Percentiles rank a stretch among this genome's conserved stretches.
Evolutionary conservation across 2,329 filamentous ascomycete genomes (phyloP).

Genomic region (Phaeosphaeria sp.): DNA sequence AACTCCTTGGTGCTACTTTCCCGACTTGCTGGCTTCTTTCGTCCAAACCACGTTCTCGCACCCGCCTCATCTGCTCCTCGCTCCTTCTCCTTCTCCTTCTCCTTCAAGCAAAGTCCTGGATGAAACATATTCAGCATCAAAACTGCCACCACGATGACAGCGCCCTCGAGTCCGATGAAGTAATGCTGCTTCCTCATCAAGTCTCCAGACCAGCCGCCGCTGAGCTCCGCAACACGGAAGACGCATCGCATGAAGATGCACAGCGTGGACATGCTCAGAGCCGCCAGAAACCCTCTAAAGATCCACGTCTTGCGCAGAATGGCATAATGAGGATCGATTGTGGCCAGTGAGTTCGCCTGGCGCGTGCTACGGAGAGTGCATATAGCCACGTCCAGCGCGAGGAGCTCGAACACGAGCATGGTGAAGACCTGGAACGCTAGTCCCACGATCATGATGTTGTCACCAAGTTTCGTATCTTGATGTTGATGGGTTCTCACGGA

Average conservation of each 20-base stretch:
- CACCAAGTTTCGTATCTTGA: conserved; percentile 46
- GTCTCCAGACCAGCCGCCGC: conserved; percentile 66
- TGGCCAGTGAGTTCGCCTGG: not conserved
- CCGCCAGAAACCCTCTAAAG: conserved; percentile 64
- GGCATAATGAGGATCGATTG: conserved; percentile 33
- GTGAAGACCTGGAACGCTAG: conserved; percentile 54
- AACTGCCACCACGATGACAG: conserved; percentile 40
- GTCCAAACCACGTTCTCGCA: conserved; percentile 25
- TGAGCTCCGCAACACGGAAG: conserved; percentile 71
- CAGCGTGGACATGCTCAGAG: conserved; percentile 64
- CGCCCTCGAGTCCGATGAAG: conserved; percentile 49
- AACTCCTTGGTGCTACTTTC: conserved; percentile 14
- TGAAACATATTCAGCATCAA: conserved; percentile 46
- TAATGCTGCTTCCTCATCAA: conserved; percentile 58
- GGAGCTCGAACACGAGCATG: conserved; percentile 50
- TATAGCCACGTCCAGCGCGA: conserved; percentile 51
- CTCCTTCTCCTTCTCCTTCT: conserved; percentile 39
- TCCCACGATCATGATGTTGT: conserved; percentile 55
- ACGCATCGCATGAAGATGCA: conserved; percentile 69
- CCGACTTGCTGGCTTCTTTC: conserved; percentile 9
- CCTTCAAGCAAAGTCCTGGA: conserved; percentile 46
- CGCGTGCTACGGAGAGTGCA: conserved; percentile 27
- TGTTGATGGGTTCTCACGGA: conserved; percentile 39
- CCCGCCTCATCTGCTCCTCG: conserved; percentile 6
- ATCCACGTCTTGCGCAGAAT: conserved; percentile 40